Evolutionary conservation across 306 rosid genomes (phyloP), one percentile per base, ranked within the genome.

Genomic region (Prunus dulcis): DNA sequence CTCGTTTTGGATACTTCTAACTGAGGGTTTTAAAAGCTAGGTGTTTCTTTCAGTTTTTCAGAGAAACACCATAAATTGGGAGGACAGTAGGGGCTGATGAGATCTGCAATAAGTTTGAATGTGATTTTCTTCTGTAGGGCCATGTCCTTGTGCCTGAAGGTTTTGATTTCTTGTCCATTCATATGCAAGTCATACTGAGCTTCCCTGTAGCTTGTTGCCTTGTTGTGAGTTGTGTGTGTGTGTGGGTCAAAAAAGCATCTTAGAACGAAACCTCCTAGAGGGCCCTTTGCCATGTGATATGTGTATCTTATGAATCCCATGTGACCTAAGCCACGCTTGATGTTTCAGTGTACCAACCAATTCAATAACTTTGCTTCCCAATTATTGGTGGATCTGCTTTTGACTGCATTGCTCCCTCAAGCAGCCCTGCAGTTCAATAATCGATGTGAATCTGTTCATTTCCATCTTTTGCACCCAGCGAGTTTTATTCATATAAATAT

Each of bases 241-340:
- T 34, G 58, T 62, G 81, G 80, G 78, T 72, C 75, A 67, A 38
- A 45, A 67, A 25, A 68, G 75, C 74, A 63, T 80, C 82, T 45
- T 19, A 18, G 73, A 76, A 17, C 5, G 61, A 68, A 52, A 60
- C 50, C 57, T 38, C 28, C 50, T 10, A 20, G 78, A 57, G 75
- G 83, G 78, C 28, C 82, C 81, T 63, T 45, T 20, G 46, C 81
- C 83, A 83, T 71, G 87, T 79, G 81, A 60, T 50, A 62, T 56
- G 43, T 60, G 71, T 30, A 60, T 27, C 22, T 30, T 62, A 15
- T 50, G 15, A 28, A 57, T 64, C 27, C 71, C 82, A 77, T 77
- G 85, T 67, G 79, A 67, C 50, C 52, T 66, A 78, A 64, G 74
- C 58, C 78, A 64, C 38, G 62, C 80, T 57, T 81, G 81, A 55